Evolutionary conservation across 805 yeast species (phyloP).

Genomic region (Ogataea pini): DNA sequence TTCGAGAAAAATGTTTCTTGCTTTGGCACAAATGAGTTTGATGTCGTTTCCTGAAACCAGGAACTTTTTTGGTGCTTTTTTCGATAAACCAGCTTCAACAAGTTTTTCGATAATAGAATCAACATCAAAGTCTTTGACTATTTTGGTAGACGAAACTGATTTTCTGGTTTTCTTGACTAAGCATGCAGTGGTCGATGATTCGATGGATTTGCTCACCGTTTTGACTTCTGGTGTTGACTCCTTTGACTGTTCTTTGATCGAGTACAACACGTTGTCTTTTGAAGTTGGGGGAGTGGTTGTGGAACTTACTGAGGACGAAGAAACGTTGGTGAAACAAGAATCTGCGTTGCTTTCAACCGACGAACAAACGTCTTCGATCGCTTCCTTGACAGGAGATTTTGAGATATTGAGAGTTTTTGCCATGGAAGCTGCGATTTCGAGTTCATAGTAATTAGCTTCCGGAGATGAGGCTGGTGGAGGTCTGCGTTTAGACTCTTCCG

Average conservation of each 20-base stretch:
- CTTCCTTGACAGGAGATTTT: slow-evolving; percentile 15
- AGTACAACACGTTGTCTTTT: slow-evolving; percentile 24
- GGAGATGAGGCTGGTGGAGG: slow-evolving; percentile 12
- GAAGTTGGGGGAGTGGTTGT: slow-evolving; percentile 28
- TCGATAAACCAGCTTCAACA: slow-evolving; percentile 50
- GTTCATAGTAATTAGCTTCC: slow-evolving; percentile 30
- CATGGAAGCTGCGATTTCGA: slow-evolving; percentile 49
- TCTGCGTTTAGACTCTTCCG: slow-evolving; percentile 1
- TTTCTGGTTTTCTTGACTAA: slow-evolving; percentile 5
- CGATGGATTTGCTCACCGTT: background rate
- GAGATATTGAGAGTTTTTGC: slow-evolving; percentile 38
- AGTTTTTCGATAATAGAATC: slow-evolving; percentile 65
- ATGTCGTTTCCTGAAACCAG: slow-evolving; percentile 55
- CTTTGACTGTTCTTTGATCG: slow-evolving; percentile 36
- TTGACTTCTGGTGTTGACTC: slow-evolving; percentile 33
- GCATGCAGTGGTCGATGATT: background rate
- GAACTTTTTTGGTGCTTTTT: slow-evolving; percentile 46
- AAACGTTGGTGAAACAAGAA: slow-evolving; percentile 35
- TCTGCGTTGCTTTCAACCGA: slow-evolving; percentile 46
- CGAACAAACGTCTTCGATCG: slow-evolving; percentile 32
- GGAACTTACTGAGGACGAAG: slow-evolving; percentile 33
- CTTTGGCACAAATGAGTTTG: slow-evolving; percentile 54
- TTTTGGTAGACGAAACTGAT: background rate
- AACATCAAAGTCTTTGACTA: slow-evolving; percentile 42
- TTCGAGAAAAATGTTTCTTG: slow-evolving; percentile 58